phyloP scores from a whole-genome alignment of 2,329 filamentous ascomycete species.

The Pseudogymnoascus sp. region DNA sequence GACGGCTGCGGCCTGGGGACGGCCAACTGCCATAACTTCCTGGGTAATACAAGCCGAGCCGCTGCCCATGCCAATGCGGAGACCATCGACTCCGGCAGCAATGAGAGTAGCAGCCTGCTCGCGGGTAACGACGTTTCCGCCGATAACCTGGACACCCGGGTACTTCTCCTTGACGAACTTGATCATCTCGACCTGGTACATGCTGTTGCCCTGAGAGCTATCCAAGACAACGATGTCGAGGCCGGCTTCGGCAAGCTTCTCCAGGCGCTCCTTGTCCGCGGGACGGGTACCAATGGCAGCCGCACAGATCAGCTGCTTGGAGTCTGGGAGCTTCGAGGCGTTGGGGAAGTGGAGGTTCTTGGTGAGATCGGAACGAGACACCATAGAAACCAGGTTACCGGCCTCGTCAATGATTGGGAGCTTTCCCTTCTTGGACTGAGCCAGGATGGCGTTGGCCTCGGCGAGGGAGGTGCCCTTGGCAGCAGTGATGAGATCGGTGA shows the following conservation, averaged over 20 bases:
- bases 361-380: slow-evolving; percentile 90
- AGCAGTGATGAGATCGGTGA: slow-evolving; percentile 86
- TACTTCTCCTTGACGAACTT: slow-evolving; percentile 87
- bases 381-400: slow-evolving; percentile 82
- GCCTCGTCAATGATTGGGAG: slow-evolving; percentile 81
- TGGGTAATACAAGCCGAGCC: slow-evolving; percentile 98
- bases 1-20: slow-evolving; percentile 89
- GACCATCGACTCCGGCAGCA: slow-evolving; percentile 86
- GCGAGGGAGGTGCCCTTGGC: slow-evolving; percentile 70
- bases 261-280: slow-evolving; percentile 79
- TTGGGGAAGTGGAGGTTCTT: slow-evolving; percentile 98
- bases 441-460: slow-evolving; percentile 89
- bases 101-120: slow-evolving; percentile 92
- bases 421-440: slow-evolving; percentile 97
- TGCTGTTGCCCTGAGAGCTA: slow-evolving; percentile 94
- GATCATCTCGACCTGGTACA: slow-evolving; percentile 98
- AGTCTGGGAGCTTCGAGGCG: slow-evolving; percentile 90
- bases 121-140: slow-evolving; percentile 94
- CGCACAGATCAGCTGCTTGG: slow-evolving; percentile 94
- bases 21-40: slow-evolving; percentile 98
- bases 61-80: slow-evolving; percentile 98
- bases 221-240: slow-evolving; percentile 93
- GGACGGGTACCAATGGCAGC: slow-evolving; percentile 92
- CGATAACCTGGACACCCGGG: slow-evolving; percentile 86
- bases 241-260: slow-evolving; percentile 86